Percentiles rank a stretch among this genome's conserved stretches.
Evolutionary conservation across 2,329 filamentous ascomycete species (phyloP).

Genomic region (Lojkania enalia): DNA sequence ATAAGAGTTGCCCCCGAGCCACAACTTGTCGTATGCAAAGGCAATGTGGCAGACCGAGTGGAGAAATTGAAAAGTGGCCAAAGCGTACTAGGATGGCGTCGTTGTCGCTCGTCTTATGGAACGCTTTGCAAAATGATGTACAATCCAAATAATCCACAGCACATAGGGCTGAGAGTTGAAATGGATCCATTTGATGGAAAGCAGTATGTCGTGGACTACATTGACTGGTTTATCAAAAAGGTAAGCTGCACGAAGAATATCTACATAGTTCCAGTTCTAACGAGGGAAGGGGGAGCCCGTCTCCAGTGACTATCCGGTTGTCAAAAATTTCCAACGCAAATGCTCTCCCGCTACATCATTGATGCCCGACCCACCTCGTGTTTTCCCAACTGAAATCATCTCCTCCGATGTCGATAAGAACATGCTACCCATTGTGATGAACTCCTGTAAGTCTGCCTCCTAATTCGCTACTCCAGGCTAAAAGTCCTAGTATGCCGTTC

Average conservation of each 20-base stretch:
- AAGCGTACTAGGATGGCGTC: slow-evolving; percentile 43
- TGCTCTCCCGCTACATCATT: slow-evolving; percentile 21
- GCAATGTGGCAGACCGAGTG: slow-evolving; percentile 53
- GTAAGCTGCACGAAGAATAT: neutral
- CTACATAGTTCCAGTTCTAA: neutral
- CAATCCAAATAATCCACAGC: slow-evolving; percentile 19
- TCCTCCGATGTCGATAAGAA: slow-evolving; percentile 21
- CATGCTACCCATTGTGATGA: slow-evolving; percentile 16
- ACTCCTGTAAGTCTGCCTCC: slow-evolving; percentile 11
- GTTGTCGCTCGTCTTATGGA: slow-evolving; percentile 25
- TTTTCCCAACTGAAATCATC: slow-evolving; percentile 27
- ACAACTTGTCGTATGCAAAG: slow-evolving; percentile 56
- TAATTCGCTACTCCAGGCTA: neutral
- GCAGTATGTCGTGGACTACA: slow-evolving; percentile 20
- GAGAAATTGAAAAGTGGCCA: slow-evolving; percentile 47
- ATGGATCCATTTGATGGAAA: slow-evolving; percentile 22
- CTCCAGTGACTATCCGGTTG: slow-evolving; percentile 22
- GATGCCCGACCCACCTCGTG: slow-evolving; percentile 17
- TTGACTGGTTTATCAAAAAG: slow-evolving; percentile 29
- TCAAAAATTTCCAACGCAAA: slow-evolving; percentile 25
- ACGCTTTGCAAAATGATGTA: slow-evolving; percentile 25
- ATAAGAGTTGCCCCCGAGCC: slow-evolving; percentile 47
- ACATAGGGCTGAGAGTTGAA: slow-evolving; percentile 10
- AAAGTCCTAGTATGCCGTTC: slow-evolving; percentile 17
- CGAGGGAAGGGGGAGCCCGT: slow-evolving; percentile 21